phyloP scores from a whole-genome alignment of 345 rosid genomes.

The Salix dunnii region DNA sequence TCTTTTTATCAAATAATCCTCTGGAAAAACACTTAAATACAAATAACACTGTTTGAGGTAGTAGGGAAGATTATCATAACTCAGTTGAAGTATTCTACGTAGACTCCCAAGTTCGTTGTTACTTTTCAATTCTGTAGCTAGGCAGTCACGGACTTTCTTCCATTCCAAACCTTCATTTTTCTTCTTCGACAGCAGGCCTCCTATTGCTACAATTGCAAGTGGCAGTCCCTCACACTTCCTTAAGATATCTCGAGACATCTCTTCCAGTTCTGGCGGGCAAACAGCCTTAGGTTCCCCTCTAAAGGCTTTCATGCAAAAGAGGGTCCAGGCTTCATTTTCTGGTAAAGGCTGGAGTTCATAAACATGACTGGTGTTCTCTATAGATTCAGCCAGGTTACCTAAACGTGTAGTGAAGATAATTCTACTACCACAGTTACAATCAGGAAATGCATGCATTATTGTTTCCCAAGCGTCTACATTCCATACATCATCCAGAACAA shows the following conservation, averaged over 20 bases:
- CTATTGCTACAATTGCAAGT: conserved; percentile 10
- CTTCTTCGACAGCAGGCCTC: conserved; percentile 7
- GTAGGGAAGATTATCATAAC: not conserved
- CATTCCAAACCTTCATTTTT: conserved; percentile 1
- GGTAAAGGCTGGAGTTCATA: conserved; percentile 7
- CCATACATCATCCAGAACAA: conserved; percentile 15
- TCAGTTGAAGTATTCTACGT: conserved; percentile 1
- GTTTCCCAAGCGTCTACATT: conserved; percentile 1
- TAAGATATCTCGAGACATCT: not conserved
- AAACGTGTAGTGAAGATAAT: conserved; percentile 6
- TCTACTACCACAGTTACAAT: not conserved
- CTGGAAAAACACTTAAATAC: conserved; percentile 9
- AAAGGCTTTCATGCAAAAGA: conserved; percentile 13
- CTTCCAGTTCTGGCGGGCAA: conserved; percentile 4
- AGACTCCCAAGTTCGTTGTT: not conserved
- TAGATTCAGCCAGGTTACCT: not conserved
- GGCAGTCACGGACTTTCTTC: conserved; percentile 1
- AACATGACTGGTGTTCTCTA: not conserved
- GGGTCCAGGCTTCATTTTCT: not conserved
- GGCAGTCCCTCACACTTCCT: conserved; percentile 16
- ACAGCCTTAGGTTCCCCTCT: not conserved
- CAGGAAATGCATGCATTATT: not conserved
- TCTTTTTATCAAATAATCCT: conserved; percentile 8
- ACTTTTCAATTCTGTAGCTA: not conserved
- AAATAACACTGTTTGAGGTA: conserved; percentile 8